A percentile compares a stretch with the other conserved stretches of the same genome.
Evolutionary conservation across 2,329 filamentous ascomycete genomes (phyloP).

Genomic region (Claviceps humidiphila): DNA sequence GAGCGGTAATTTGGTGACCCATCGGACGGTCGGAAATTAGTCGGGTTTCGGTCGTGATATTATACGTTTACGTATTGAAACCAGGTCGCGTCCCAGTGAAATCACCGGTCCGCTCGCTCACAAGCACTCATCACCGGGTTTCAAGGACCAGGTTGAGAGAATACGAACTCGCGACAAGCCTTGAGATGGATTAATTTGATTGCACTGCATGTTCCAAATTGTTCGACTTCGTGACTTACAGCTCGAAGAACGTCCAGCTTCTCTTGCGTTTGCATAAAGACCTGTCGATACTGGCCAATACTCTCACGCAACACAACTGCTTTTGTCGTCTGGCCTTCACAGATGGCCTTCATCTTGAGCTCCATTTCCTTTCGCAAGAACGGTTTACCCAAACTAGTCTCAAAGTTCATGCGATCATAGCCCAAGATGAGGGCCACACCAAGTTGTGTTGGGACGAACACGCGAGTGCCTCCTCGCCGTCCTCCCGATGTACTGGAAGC

Average conservation of each 20-base stretch:
- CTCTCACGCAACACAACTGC: slow-evolving; percentile 68
- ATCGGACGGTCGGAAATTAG: neutral
- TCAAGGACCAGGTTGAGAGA: slow-evolving; percentile 8
- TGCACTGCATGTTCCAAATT: neutral
- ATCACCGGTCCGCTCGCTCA: no score
- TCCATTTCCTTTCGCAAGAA: slow-evolving; percentile 98
- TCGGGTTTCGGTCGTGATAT: neutral
- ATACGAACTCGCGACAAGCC: slow-evolving; percentile 28
- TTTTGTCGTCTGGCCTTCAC: slow-evolving; percentile 67
- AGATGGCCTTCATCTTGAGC: slow-evolving; percentile 90
- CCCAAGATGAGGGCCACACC: slow-evolving; percentile 87
- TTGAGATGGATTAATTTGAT: slow-evolving; percentile 7
- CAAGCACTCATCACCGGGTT: no score
- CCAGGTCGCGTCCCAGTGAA: neutral
- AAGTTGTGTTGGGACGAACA: slow-evolving; percentile 85
- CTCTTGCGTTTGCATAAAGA: slow-evolving; percentile 71
- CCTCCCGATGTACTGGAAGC: slow-evolving; percentile 29
- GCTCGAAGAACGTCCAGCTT: slow-evolving; percentile 54
- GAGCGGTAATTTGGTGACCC: neutral
- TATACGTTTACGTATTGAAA: neutral
- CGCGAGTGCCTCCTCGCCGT: slow-evolving; percentile 45
- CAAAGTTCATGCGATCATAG: slow-evolving; percentile 87
- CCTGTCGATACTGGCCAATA: slow-evolving; percentile 71
- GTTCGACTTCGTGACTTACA: slow-evolving; percentile 31
- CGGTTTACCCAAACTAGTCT: slow-evolving; percentile 86